Percentiles rank a stretch among this genome's conserved stretches.
Conservation (phyloP, 176 grass and related monocot species). For the Melocanna baccifera region DNA sequence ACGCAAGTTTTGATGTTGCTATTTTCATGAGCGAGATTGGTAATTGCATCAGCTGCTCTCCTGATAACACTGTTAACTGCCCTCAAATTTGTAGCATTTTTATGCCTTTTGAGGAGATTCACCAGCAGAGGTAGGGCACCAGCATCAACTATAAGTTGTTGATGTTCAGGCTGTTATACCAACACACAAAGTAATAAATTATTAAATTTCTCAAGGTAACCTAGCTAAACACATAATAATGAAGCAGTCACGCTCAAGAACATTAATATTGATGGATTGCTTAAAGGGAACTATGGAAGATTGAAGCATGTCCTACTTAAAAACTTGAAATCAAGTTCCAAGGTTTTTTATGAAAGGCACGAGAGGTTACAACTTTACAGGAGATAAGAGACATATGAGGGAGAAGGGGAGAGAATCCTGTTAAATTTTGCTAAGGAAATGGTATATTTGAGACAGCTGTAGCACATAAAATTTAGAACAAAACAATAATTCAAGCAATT, state of each 20-base stretch:
- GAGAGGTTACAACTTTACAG: constrained; percentile 4
- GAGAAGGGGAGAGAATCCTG: neutral
- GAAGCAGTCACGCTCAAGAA: neutral
- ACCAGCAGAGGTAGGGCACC: constrained; percentile 92
- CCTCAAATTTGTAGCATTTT: constrained; percentile 57
- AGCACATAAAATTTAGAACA: neutral
- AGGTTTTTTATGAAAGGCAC: neutral
- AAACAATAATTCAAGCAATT: constrained; percentile 13
- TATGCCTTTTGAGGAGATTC: constrained; percentile 78
- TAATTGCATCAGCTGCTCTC: constrained; percentile 99
- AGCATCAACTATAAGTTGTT: constrained; percentile 97
- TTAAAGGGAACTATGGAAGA: constrained; percentile 4
- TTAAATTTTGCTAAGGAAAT: neutral
- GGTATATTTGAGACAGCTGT: neutral
- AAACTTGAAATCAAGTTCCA: neutral
- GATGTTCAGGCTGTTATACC: constrained; percentile 88
- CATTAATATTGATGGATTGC: neutral
- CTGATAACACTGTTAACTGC: constrained; percentile 88
- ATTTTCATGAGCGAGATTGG: constrained; percentile 99
- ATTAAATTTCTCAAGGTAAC: constrained; percentile 3
- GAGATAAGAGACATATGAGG: neutral
- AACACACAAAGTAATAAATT: constrained; percentile 14
- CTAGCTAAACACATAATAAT: constrained; percentile 6
- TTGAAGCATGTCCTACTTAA: neutral
- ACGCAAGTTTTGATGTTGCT: constrained; percentile 96